Evolutionary conservation across 768 basidiomycete species (phyloP).

Genomic region (Erythrobasidium yunnanense): DNA sequence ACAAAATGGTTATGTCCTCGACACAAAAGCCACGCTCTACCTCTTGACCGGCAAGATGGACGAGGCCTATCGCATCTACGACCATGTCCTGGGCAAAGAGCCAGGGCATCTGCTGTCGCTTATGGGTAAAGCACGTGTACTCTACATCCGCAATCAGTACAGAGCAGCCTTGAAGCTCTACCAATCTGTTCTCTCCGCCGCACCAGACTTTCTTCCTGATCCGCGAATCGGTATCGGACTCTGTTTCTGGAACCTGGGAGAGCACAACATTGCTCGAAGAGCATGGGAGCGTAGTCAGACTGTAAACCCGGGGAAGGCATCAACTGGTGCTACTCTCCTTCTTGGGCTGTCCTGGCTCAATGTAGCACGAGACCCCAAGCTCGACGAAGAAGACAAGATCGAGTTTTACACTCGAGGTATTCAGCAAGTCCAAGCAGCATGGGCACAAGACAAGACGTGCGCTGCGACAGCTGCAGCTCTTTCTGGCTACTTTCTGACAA

Average conservation of each 20-base stretch:
- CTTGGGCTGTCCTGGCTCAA: conserved; percentile 81
- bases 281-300: conserved; percentile 66
- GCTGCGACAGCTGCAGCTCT: conserved; percentile 74
- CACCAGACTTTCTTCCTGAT: conserved; percentile 76
- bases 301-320: conserved; percentile 36
- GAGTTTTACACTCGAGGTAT: conserved; percentile 56
- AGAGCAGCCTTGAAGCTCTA: conserved; percentile 71
- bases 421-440: conserved; percentile 55
- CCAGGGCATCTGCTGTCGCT: conserved; percentile 74
- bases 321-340: conserved; percentile 68
- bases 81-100: conserved; percentile 61
- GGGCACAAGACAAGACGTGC: conserved; percentile 61
- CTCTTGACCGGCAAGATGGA: conserved; percentile 68
- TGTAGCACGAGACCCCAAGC: conserved; percentile 60
- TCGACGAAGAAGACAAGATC: conserved; percentile 49
- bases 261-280: conserved; percentile 65
- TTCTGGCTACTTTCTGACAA: conserved; percentile 65
- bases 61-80: conserved; percentile 69
- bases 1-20: conserved; percentile 15
- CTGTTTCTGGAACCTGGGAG: conserved; percentile 80
- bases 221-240: conserved; percentile 91
- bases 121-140: conserved; percentile 59
- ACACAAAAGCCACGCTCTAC: conserved; percentile 21
- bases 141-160: conserved; percentile 67
- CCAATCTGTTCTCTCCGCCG: conserved; percentile 67